phyloP scores from a whole-genome alignment of 2,329 filamentous ascomycete genomes.

The Tolypocladium ovalisporum region DNA sequence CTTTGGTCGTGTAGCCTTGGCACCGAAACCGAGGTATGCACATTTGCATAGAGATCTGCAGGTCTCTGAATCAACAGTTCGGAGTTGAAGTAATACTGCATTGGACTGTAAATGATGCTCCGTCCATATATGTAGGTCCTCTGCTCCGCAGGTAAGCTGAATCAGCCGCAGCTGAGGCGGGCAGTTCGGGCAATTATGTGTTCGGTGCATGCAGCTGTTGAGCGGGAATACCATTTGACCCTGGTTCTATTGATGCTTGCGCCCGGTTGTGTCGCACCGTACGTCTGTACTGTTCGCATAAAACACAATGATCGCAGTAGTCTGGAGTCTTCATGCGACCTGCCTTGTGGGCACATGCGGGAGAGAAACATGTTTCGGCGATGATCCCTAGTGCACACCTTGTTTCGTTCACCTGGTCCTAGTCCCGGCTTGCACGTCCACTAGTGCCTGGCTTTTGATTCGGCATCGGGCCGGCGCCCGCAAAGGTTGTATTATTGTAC shows the following conservation, averaged over 20 bases:
- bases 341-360: neutral
- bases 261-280: neutral
- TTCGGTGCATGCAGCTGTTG: neutral
- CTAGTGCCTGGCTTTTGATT: neutral
- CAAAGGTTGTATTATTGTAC: neutral
- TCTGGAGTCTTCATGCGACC: neutral
- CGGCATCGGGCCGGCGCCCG: neutral
- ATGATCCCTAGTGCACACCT: neutral
- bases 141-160: conserved; percentile 1
- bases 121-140: no score
- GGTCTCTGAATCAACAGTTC: neutral
- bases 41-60: neutral
- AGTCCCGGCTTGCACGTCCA: neutral
- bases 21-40: neutral
- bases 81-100: neutral
- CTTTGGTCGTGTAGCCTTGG: neutral
- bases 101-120: neutral
- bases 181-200: neutral
- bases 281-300: neutral
- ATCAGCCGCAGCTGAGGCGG: conserved; percentile 2
- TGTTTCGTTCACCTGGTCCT: neutral
- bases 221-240: neutral
- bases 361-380: neutral
- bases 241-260: neutral
- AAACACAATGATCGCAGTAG: neutral